These are phyloP conservation scores for Suillus americanus DNA, from an alignment of 768 basidiomycete genomes.

Conservation along the genomic window DNA sequence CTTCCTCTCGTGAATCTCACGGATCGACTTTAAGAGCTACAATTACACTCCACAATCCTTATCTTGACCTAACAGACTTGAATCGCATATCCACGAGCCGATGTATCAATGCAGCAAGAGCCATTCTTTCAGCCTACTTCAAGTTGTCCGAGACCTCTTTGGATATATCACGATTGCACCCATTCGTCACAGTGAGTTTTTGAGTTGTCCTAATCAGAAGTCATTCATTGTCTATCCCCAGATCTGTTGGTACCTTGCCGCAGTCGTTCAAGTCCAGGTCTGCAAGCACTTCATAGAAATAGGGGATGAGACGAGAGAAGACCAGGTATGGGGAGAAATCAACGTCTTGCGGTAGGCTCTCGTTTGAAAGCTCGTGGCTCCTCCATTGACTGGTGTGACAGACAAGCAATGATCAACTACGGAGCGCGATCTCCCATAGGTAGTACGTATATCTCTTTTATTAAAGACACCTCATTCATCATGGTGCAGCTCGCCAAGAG, in stretches of 20 bases:
- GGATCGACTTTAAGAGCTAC: constrained; percentile 55
- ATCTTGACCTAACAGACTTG: constrained; percentile 72
- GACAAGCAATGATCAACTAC: constrained; percentile 83
- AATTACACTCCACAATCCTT: constrained; percentile 85
- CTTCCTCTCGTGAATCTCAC: constrained; percentile 6
- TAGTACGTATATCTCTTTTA: constrained; percentile 46
- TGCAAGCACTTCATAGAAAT: constrained; percentile 86
- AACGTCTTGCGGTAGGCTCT: constrained; percentile 68
- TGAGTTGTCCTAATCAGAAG: constrained; percentile 10
- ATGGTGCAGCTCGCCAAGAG: constrained; percentile 71
- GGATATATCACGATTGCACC: constrained; percentile 77
- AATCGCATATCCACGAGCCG: constrained; percentile 63
- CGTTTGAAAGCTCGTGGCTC: not conserved
- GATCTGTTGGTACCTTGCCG: constrained; percentile 92
- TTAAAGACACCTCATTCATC: constrained; percentile 9
- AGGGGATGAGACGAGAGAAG: constrained; percentile 71
- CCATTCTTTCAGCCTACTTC: constrained; percentile 75
- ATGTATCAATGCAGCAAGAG: constrained; percentile 73
- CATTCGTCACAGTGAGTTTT: constrained; percentile 70
- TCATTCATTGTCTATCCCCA: constrained; percentile 27
- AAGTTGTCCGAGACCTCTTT: constrained; percentile 78
- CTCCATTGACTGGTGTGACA: constrained; percentile 27
- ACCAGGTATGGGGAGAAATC: constrained; percentile 85
- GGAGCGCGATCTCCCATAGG: constrained; percentile 81
- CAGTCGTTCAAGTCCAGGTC: constrained; percentile 81